phyloP scores from a whole-genome alignment of 306 rosid genomes.

The Cicer chorassanicum region DNA sequence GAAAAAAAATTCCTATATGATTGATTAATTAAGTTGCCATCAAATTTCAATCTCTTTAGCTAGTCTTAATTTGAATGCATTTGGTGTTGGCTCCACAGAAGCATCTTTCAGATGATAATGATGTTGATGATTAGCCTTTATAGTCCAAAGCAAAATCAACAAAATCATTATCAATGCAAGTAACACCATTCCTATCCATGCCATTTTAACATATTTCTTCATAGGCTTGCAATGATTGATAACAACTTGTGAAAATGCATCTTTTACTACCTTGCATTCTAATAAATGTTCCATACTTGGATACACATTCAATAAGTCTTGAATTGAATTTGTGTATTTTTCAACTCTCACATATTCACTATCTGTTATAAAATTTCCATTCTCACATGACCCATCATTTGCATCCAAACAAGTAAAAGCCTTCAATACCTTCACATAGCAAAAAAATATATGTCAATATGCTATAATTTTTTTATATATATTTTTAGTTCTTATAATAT shows the following conservation, averaged over 20 bases:
- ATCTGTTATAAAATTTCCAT: slow-evolving; percentile 44
- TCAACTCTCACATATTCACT: slow-evolving; percentile 56
- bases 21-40: slow-evolving; percentile 13
- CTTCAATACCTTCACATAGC: slow-evolving; percentile 58
- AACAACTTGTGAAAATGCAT: slow-evolving; percentile 71
- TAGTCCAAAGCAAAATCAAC: slow-evolving; percentile 61
- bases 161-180: slow-evolving; percentile 63
- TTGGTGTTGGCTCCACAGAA: slow-evolving; percentile 54
- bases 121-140: slow-evolving; percentile 44
- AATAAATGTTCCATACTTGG: slow-evolving; percentile 75
- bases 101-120: slow-evolving; percentile 46
- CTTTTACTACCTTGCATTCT: slow-evolving; percentile 69
- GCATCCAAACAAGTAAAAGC: slow-evolving; percentile 50
- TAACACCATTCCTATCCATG: slow-evolving; percentile 58
- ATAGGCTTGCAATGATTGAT: slow-evolving; percentile 70
- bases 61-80: slow-evolving; percentile 43
- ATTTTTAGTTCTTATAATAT: slow-evolving; percentile 19
- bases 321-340: slow-evolving; percentile 69
- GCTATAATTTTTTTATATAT: slow-evolving; percentile 16
- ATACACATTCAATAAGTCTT: slow-evolving; percentile 61
- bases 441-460: background rate
- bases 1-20: background rate
- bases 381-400: slow-evolving; percentile 52
- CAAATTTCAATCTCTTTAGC: slow-evolving; percentile 43
- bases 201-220: slow-evolving; percentile 57